Conservation (phyloP, 768 basidiomycete species). For the Lentinula lateritia region DNA sequence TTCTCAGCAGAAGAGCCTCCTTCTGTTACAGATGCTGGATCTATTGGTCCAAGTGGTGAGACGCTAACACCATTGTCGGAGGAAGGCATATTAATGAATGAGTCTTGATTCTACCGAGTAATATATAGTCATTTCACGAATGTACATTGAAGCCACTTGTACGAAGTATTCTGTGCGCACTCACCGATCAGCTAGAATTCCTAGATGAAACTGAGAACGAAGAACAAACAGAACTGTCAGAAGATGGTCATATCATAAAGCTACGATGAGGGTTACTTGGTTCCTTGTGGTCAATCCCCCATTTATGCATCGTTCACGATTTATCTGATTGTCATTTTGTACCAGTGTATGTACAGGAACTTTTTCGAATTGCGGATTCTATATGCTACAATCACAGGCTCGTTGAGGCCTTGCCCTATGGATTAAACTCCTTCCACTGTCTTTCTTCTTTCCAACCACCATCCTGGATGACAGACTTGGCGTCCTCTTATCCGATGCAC, state of each 20-base stretch:
- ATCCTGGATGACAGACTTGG: conserved; percentile 4
- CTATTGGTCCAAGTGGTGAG: conserved; percentile 43
- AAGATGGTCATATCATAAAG: no score
- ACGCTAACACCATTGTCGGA: conserved; percentile 7
- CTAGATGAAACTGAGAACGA: no score
- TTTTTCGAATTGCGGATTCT: background rate
- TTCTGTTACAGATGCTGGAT: conserved; percentile 37
- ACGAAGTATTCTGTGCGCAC: no score
- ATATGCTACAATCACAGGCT: conserved; percentile 24
- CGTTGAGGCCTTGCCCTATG: conserved; percentile 49
- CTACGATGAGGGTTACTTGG: no score
- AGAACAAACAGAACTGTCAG: no score
- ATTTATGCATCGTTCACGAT: no score
- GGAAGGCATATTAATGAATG: background rate
- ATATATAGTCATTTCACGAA: background rate
- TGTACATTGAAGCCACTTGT: no score
- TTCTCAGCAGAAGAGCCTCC: conserved; percentile 35
- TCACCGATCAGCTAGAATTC: no score
- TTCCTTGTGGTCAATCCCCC: no score
- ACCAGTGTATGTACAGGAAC: background rate
- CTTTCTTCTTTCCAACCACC: background rate
- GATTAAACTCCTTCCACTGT: conserved; percentile 3
- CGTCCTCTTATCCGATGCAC: conserved; percentile 7
- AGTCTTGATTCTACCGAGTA: conserved; percentile 3
- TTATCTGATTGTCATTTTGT: no score